These are phyloP conservation scores for Pisolithus orientalis DNA, from an alignment of 768 basidiomycete species.

Conservation along the genomic window DNA sequence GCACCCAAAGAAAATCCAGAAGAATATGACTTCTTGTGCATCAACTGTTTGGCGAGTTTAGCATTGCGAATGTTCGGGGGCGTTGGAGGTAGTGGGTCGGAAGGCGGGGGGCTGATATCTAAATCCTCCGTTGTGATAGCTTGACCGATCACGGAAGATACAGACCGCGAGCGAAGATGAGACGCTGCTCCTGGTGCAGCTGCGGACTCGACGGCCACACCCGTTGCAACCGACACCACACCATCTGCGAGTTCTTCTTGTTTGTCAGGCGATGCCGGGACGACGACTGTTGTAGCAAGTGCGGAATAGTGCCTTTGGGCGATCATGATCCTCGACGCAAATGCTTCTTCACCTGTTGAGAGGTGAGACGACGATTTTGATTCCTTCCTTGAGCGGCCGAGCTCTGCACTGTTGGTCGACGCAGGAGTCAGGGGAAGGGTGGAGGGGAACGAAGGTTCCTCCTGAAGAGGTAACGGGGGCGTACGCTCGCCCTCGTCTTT, in stretches of 20 bases:
- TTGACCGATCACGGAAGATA: constrained; percentile 42
- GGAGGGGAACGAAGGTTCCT: constrained; percentile 39
- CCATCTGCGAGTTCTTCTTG: constrained; percentile 1
- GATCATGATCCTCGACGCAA: constrained; percentile 57
- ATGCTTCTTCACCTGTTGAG: constrained; percentile 45
- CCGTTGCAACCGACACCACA: constrained; percentile 28
- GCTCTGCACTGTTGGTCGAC: constrained; percentile 51
- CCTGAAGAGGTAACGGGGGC: constrained; percentile 58
- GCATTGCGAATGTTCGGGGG: constrained; percentile 58
- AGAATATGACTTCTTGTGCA: constrained; percentile 58
- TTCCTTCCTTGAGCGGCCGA: constrained; percentile 45
- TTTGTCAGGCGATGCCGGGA: constrained; percentile 44
- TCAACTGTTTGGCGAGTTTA: constrained; percentile 41
- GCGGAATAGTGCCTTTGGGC: constrained; percentile 71
- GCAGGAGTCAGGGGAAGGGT: constrained; percentile 46
- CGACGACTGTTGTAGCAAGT: constrained; percentile 56
- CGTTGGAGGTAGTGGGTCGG: constrained; percentile 66
- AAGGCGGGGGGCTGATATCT: constrained; percentile 46
- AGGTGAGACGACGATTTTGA: constrained; percentile 52
- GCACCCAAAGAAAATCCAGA: constrained; percentile 59
- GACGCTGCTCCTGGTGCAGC: constrained; percentile 18
- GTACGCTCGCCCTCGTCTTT: constrained; percentile 36
- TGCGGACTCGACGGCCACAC: constrained; percentile 22
- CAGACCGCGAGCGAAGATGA: constrained; percentile 62
- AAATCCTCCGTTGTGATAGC: constrained; percentile 27